Base-by-base conservation (phyloP, 2,329 filamentous ascomycete species). In the Sarocladium kiliense region DNA sequence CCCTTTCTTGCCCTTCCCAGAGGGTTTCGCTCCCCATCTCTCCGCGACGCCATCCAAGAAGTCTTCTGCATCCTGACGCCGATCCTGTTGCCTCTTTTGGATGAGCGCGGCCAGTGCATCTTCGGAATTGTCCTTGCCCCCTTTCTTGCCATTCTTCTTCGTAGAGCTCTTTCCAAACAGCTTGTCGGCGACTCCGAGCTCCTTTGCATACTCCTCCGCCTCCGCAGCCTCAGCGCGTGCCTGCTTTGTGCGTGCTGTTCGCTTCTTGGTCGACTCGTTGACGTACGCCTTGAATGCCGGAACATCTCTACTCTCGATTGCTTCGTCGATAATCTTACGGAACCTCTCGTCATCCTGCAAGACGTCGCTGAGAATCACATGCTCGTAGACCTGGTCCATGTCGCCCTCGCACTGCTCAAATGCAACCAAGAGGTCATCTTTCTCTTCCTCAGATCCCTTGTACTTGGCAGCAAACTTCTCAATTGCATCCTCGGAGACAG, bases 291-390 rank as follows among this genome's bases (percentile, higher is more conserved):
- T 74, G 68, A 85, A 92, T 0, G 75, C 74, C 42, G 85, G 71
- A 0, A 95, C 86, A 36, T 89, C 82, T 1, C 83, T 82, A 3
- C 74, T 77, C 34, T 78, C 76, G 64, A 99, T 94, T 2, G 91
- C 94, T 34, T 84, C 77, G 65, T 96, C 84, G 55, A 99, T 91
- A 44, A 96, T 89, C 16, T 66, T 71, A 14, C 90, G 81, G 72
- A 96, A 97, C 9, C 94, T 80, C 55, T 88, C 86, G 62, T 99
- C 94, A 62, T 99, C 94, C 54, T 88, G 84, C 2, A 91, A 66
- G 10, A 91, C 85, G 65, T 93, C 81, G 62, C 90, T 95, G 44
- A 97, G 78, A 85, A 99, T 96, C 39, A 99, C 87, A 0, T 76
- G 75, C 66, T 91, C 83, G 70, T 95, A 97, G 1, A 99, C 73